phyloP scores from a whole-genome alignment of 2,329 filamentous ascomycete species.

The Fusarium marasasianum region DNA sequence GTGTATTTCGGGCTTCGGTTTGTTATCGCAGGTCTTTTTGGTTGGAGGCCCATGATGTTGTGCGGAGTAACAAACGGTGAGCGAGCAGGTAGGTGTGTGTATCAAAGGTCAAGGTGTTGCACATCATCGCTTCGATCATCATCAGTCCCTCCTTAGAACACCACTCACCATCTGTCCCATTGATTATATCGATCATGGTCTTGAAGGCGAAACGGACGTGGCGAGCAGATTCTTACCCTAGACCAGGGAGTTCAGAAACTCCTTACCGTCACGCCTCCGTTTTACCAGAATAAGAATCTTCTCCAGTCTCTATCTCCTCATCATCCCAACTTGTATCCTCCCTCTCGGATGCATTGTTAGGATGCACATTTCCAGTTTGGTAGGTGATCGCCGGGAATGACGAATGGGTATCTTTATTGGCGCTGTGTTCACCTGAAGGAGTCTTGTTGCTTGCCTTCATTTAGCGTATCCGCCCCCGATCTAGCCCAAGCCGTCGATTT shows the following conservation, averaged over 20 bases:
- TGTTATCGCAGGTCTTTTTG: too few species aligned
- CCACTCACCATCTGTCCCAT: too few species aligned
- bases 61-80: not conserved
- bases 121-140: not conserved
- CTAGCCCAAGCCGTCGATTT: too few species aligned
- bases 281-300: constrained; percentile 12
- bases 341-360: too few species aligned
- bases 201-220: not conserved
- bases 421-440: too few species aligned
- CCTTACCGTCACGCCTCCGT: not conserved
- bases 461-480: too few species aligned
- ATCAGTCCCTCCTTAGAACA: not conserved
- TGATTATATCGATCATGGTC: accelerated
- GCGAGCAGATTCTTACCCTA: not conserved
- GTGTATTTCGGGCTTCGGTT: not conserved
- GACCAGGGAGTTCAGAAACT: not conserved
- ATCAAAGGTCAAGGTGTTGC: not conserved
- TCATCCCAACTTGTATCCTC: not conserved
- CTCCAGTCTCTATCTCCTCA: constrained; percentile 17
- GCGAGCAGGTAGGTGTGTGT: not conserved
- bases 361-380: accelerated
- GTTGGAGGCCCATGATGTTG: accelerated
- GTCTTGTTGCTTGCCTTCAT: too few species aligned
- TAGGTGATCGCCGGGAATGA: too few species aligned
- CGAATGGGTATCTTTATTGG: too few species aligned